A percentile compares a stretch with the other conserved stretches of the same genome.
Evolutionary conservation across 2,329 filamentous ascomycete genomes (phyloP).

Genomic region (Aspergillus tanneri): DNA sequence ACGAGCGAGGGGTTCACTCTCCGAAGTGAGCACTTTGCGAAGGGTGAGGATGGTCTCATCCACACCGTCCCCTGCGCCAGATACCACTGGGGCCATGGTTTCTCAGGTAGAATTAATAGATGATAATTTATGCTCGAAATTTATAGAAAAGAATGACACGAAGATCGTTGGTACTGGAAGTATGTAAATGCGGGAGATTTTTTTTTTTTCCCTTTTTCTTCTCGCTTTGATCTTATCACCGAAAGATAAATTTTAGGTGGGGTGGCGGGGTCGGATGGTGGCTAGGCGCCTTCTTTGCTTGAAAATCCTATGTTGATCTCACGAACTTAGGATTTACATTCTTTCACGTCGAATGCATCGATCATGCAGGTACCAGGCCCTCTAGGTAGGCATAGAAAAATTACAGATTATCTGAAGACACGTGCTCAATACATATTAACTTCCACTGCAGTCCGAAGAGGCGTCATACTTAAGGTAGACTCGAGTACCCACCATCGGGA

Average conservation of each 20-base stretch:
- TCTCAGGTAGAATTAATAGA: slow-evolving; percentile 3
- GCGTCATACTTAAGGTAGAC: no score
- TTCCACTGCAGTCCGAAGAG: no score
- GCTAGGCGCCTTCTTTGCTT: slow-evolving; percentile 20
- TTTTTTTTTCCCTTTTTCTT: slow-evolving; percentile 9
- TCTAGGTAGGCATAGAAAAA: no score
- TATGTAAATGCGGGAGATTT: slow-evolving; percentile 22
- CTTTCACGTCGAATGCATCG: no score
- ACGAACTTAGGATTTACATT: no score
- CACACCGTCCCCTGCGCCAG: slow-evolving; percentile 22
- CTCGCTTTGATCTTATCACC: slow-evolving; percentile 33
- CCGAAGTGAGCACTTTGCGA: slow-evolving; percentile 74
- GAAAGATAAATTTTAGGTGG: slow-evolving; percentile 39
- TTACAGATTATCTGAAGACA: no score
- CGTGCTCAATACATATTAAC: no score
- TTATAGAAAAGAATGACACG: slow-evolving; percentile 1
- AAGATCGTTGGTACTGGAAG: background rate
- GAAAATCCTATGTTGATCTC: slow-evolving; percentile 9
- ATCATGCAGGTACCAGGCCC: no score
- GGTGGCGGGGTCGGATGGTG: slow-evolving; percentile 31
- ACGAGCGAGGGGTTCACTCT: slow-evolving; percentile 76
- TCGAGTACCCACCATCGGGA: no score
- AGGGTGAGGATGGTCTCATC: slow-evolving; percentile 45
- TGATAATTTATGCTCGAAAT: background rate
- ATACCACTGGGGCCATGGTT: slow-evolving; percentile 35